Conservation (phyloP, 805 yeast genomes). For the Saturnispora silvae region DNA sequence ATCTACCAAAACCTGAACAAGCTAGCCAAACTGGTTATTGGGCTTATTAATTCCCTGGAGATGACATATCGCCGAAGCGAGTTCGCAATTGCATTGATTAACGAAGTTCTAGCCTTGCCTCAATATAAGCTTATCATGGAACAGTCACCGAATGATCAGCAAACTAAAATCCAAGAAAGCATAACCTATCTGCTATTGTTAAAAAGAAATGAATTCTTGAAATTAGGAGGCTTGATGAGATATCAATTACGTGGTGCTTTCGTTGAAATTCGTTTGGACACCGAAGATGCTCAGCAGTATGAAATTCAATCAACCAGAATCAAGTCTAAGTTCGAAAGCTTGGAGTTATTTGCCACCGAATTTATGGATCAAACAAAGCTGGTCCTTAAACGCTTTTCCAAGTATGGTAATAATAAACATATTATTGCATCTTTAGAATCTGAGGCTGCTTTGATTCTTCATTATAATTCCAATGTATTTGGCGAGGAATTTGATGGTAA, state of each 20-base stretch:
- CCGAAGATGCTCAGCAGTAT: constrained; percentile 5
- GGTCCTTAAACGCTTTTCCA: constrained; percentile 42
- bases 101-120: constrained; percentile 26
- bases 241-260: constrained; percentile 26
- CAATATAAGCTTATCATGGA: constrained; percentile 7
- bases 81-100: constrained; percentile 31
- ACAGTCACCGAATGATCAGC: constrained; percentile 16
- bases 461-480: constrained; percentile 31
- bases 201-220: constrained; percentile 35
- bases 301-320: constrained; percentile 14
- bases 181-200: constrained; percentile 40
- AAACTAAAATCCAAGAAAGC: constrained; percentile 1
- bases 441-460: constrained; percentile 60
- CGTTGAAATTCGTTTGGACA: constrained; percentile 4
- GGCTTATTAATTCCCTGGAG: constrained; percentile 18
- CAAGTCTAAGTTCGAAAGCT: constrained; percentile 21
- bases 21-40: constrained; percentile 20
- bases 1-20: constrained; percentile 23
- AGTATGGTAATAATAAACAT: constrained; percentile 42
- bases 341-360: constrained; percentile 27
- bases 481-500: constrained; percentile 27
- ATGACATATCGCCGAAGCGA: constrained; percentile 27
- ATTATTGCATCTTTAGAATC: constrained; percentile 65
- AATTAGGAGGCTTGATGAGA: constrained; percentile 23
- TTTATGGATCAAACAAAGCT: constrained; percentile 47